Base-by-base conservation (phyloP, 129 eudicot genomes). In the Scalesia atractyloides region DNA sequence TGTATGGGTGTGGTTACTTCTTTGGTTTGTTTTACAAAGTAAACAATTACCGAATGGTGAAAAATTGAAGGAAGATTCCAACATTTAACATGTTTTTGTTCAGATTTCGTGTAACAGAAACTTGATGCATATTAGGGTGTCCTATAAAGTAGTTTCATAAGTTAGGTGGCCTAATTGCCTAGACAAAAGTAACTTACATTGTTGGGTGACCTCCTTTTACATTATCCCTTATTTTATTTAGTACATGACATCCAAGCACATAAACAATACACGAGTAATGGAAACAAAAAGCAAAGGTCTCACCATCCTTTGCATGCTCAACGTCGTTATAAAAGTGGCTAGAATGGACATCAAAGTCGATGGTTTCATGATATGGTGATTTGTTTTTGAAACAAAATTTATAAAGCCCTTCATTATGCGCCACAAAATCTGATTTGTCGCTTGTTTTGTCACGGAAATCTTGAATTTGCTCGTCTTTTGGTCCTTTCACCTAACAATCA, bases 221-320 rank as follows among this genome's bases (percentile, higher is more conserved):
- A 13, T 24, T 8, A 59, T 26, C 2, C 19, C 19, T 26, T 26
- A 5, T 30, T 62, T 33, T 6, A 62, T 36, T 66, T 69, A 37
- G 15, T 20, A n/a, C 18, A 15, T 5, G 69, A 37, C 41, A 57
- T 44, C 8, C 10, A 20, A 13, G 5, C 54, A 64, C 13, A n/a
- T 36, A 72, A 36, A 52, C 8, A 36, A 0, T 12, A 37, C 51
- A 10, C 26, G 34, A 17, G 12, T 50, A 10, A 26, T 6, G 0
- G 22, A 46, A 26, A 14, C 39, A 64, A 33, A 67, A n/a, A 54
- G 57, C 26, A 36, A 70, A 30, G 39, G 13, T n/a, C 77, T 91
- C 34, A 91, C 99, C 99, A 62, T 90, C 97, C 81, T 90, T 90
- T 46, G 99, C 99, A 79, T 94, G 99, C 85, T 94, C 91, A 30